Evolutionary conservation across 2,329 filamentous ascomycete species (phyloP).

Genomic region (Aspergillus piperis): DNA sequence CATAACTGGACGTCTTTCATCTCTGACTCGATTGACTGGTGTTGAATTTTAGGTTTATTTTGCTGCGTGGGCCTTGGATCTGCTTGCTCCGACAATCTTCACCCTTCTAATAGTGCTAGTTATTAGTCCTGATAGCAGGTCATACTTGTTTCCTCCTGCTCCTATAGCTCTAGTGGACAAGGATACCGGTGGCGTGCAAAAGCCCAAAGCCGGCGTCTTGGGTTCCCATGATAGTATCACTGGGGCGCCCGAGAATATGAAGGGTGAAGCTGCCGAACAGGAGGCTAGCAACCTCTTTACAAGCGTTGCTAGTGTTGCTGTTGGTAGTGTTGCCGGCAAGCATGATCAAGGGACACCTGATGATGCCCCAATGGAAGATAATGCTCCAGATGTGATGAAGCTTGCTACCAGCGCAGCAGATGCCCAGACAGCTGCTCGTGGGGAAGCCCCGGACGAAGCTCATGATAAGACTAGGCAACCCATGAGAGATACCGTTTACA

Average conservation of each 20-base stretch:
- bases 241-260: slow-evolving; percentile 78
- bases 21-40: background rate
- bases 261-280: slow-evolving; percentile 79
- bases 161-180: slow-evolving; percentile 71
- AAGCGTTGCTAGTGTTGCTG: slow-evolving; percentile 71
- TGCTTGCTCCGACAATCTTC: slow-evolving; percentile 65
- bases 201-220: slow-evolving; percentile 72
- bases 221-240: slow-evolving; percentile 76
- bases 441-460: slow-evolving; percentile 50
- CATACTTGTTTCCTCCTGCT: slow-evolving; percentile 71
- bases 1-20: background rate
- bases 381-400: slow-evolving; percentile 63
- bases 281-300: slow-evolving; percentile 81
- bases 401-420: slow-evolving; percentile 57
- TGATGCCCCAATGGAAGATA: slow-evolving; percentile 52
- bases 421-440: slow-evolving; percentile 56
- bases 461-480: slow-evolving; percentile 79
- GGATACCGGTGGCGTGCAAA: slow-evolving; percentile 73
- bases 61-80: slow-evolving; percentile 70
- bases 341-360: slow-evolving; percentile 67
- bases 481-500: slow-evolving; percentile 75
- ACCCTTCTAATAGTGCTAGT: slow-evolving; percentile 66
- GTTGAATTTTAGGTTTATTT: slow-evolving; percentile 50
- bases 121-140: slow-evolving; percentile 63
- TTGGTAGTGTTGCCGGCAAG: slow-evolving; percentile 75